Evolutionary conservation across 1,284 basidiomycete species (phyloP).

Genomic region (Wolfiporia cocos): DNA sequence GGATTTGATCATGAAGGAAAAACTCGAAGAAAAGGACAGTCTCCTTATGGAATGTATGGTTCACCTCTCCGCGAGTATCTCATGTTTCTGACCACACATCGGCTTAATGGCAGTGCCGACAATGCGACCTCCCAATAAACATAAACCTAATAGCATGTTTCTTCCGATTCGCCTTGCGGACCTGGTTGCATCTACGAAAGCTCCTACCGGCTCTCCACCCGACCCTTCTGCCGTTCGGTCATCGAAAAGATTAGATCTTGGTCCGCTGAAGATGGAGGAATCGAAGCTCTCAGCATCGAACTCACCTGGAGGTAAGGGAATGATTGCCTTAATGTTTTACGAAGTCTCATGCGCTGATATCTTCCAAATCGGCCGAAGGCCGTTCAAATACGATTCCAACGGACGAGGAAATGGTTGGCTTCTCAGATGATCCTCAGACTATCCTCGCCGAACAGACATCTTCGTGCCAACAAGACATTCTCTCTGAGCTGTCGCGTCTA

Average conservation of each 20-base stretch:
- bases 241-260: neutral
- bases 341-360: neutral
- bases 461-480: neutral
- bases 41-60: conserved; percentile 46
- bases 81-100: neutral
- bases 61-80: neutral
- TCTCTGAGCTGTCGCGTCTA: neutral
- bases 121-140: conserved; percentile 6
- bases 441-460: neutral
- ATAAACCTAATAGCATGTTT: conserved; percentile 7
- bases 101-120: conserved; percentile 1
- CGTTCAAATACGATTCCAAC: conserved; percentile 42
- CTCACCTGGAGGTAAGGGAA: conserved; percentile 61
- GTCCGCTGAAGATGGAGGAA: conserved; percentile 50
- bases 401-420: conserved; percentile 35
- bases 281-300: conserved; percentile 51
- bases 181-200: conserved; percentile 10
- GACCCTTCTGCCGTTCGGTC: neutral
- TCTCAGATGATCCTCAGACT: neutral
- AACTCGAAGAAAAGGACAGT: conserved; percentile 42
- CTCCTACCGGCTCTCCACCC: neutral
- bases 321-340: conserved; percentile 6
- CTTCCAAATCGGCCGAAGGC: conserved; percentile 21
- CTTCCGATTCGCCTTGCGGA: conserved; percentile 11
- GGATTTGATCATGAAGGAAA: conserved; percentile 44